Evolutionary conservation across 2,329 filamentous ascomycete species (phyloP), one percentile per base, ranked within the genome.

Genomic region (Aspergillus transmontanensis): DNA sequence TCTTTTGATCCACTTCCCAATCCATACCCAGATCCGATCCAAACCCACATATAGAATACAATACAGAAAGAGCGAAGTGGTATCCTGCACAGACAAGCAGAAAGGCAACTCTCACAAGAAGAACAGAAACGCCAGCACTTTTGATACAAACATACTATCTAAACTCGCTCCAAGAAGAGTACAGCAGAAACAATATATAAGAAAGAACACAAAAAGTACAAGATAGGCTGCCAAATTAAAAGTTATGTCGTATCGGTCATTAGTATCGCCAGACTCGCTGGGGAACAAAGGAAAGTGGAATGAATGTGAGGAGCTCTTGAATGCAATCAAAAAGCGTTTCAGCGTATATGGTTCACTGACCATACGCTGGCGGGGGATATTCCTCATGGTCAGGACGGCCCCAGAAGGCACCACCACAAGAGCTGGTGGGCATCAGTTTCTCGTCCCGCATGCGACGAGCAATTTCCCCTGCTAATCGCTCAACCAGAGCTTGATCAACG

Each of bases 391-490:
- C 70, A 45, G 74, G 68, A 23, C 73, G 76, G 36, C 75, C 72
- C 76, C 77, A 80, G 59, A 76, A 78, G 28, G 71, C 71, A 46
- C 71, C 71, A 46, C 70, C 72, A 75, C 73, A 72, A 71, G 71
- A 65, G 36, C 70, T 73, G 56, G 66, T 70, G 23, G 69, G 62
- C 57, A 77, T 71, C 53, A 76, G 74, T 79, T 97, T 95, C 79
- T 97, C 92, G 69, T 97, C 92, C 68, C 94, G 92, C 68, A 96
- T 93, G 61, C 92, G 90, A 64, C 77, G 77, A 41, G 93, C 93
- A 71, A 98, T 94, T 78, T 98, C 95, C 67, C 89, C 90, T 6
- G 94, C 94, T 87, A 99, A 95, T 82, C 97, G 78, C 71, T 80
- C 78, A 58, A 82, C 79, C 71, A 80, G 76, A 5, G 76, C 77